These are phyloP conservation scores for Hansenula sp. DNA, from an alignment of 1,139 yeast genomes.

Conservation along the genomic window DNA sequence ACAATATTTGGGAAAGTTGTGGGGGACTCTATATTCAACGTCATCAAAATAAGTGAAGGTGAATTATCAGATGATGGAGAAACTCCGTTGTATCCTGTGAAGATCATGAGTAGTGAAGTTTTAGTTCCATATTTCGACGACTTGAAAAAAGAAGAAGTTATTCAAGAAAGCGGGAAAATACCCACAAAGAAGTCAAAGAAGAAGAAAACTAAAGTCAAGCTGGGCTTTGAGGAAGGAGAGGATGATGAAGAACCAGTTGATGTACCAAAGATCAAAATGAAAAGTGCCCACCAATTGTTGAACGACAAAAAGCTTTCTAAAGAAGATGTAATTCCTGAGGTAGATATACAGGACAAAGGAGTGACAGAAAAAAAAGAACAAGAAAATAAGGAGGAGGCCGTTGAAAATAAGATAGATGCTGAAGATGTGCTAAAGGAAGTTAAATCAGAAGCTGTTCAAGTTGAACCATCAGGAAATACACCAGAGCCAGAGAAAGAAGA, in stretches of 20 bases:
- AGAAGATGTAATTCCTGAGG: conserved; percentile 6
- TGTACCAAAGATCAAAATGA: conserved; percentile 33
- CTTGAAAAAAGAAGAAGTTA: conserved; percentile 21
- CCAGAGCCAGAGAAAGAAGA: conserved; percentile 2
- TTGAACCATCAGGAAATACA: not conserved
- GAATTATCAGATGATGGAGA: conserved; percentile 39
- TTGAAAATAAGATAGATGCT: no score
- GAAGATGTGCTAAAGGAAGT: no score
- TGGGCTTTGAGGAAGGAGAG: conserved; percentile 25
- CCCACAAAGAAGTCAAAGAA: conserved; percentile 13
- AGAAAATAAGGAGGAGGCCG: not conserved
- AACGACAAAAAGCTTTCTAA: conserved; percentile 25
- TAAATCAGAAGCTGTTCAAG: no score
- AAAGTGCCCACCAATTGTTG: conserved; percentile 45
- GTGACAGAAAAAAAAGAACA: conserved; percentile 1
- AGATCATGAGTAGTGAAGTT: conserved; percentile 37
- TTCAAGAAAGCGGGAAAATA: not conserved
- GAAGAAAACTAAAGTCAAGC: conserved; percentile 23
- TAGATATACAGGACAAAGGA: conserved; percentile 2
- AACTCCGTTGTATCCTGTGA: conserved; percentile 49
- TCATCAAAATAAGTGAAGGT: conserved; percentile 46
- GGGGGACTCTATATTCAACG: conserved; percentile 55
- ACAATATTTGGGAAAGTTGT: conserved; percentile 61
- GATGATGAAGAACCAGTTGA: conserved; percentile 22
- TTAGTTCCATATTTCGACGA: conserved; percentile 48